phyloP scores from a whole-genome alignment of 768 basidiomycete genomes.

The Lactarius evosmus region DNA sequence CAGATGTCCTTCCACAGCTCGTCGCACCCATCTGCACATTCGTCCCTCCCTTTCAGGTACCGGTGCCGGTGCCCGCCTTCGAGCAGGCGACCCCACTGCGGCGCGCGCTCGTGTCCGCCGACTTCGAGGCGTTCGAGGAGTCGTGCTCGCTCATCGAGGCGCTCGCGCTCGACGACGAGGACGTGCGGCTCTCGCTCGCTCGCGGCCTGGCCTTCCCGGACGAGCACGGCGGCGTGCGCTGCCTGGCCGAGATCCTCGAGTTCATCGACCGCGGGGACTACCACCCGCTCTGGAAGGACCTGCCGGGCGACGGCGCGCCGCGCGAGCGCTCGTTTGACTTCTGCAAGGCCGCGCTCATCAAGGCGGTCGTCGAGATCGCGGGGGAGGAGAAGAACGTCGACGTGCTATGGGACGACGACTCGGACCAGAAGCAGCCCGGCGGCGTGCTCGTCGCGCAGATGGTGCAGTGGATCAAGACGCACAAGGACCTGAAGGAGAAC shows the following conservation, averaged over 20 bases:
- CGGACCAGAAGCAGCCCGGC: constrained; percentile 53
- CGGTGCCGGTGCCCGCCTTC: constrained; percentile 37
- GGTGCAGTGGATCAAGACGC: constrained; percentile 69
- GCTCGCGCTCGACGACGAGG: constrained; percentile 72
- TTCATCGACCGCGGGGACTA: constrained; percentile 75
- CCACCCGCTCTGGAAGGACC: constrained; percentile 57
- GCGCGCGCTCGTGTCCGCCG: constrained; percentile 51
- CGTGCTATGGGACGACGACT: constrained; percentile 72
- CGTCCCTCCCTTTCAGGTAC: constrained; percentile 49
- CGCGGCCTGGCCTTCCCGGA: constrained; percentile 58
- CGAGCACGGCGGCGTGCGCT: constrained; percentile 53
- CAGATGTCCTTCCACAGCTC: constrained; percentile 62
- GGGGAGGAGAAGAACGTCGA: constrained; percentile 79
- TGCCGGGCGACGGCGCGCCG: constrained; percentile 47
- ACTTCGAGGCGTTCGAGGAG: constrained; percentile 72
- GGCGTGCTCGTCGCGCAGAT: constrained; percentile 70
- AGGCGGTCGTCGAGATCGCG: constrained; percentile 79
- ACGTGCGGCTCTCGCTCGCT: constrained; percentile 68
- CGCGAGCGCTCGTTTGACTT: constrained; percentile 73
- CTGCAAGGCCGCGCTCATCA: constrained; percentile 84
- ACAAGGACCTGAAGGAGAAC: constrained; percentile 41
- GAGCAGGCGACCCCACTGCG: constrained; percentile 42
- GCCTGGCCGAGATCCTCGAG: constrained; percentile 59
- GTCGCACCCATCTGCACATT: constrained; percentile 57
- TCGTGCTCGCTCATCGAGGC: constrained; percentile 74